These are phyloP conservation scores for Fusarium ambrosium DNA, from an alignment of 2,329 filamentous ascomycete genomes.

Conservation along the genomic window DNA sequence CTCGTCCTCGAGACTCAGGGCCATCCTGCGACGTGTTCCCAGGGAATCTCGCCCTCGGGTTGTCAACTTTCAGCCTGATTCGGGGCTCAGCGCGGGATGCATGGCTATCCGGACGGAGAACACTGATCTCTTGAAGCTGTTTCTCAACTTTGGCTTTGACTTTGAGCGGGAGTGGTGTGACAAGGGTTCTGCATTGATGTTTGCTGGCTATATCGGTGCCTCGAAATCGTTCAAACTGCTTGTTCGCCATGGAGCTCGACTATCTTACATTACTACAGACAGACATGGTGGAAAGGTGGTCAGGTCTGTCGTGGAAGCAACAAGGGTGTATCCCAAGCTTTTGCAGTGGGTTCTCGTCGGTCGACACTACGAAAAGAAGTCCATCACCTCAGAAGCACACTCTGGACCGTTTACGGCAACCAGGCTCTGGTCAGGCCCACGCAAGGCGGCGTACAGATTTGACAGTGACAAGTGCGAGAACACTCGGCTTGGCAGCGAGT, in stretches of 20 bases:
- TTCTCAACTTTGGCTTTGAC: slow-evolving; percentile 37
- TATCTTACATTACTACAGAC: slow-evolving; percentile 27
- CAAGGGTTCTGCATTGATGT: slow-evolving; percentile 40
- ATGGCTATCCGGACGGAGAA: slow-evolving; percentile 20
- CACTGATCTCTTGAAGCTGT: neutral
- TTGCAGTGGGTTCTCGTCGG: slow-evolving; percentile 38
- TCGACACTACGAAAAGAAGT: slow-evolving; percentile 28
- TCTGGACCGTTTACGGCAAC: neutral
- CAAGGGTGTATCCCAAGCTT: slow-evolving; percentile 27
- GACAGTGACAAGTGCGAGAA: neutral
- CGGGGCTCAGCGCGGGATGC: slow-evolving; percentile 5
- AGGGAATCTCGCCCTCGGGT: slow-evolving; percentile 19
- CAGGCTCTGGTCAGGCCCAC: slow-evolving; percentile 36
- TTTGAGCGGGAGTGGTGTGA: slow-evolving; percentile 26
- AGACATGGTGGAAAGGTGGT: slow-evolving; percentile 16
- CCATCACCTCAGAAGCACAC: slow-evolving; percentile 16
- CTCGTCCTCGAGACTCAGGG: slow-evolving; percentile 1
- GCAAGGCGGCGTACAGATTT: slow-evolving; percentile 22
- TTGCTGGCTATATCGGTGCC: slow-evolving; percentile 32
- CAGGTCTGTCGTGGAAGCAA: slow-evolving; percentile 28
- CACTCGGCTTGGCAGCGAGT: slow-evolving; percentile 1
- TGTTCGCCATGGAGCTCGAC: slow-evolving; percentile 31
- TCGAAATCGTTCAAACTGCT: slow-evolving; percentile 35
- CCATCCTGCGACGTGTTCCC: slow-evolving; percentile 35
- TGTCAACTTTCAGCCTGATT: slow-evolving; percentile 19